Evolutionary conservation across 2,329 filamentous ascomycete genomes (phyloP), one percentile per base, ranked within the genome.

Genomic region (Exophiala alcalophila): DNA sequence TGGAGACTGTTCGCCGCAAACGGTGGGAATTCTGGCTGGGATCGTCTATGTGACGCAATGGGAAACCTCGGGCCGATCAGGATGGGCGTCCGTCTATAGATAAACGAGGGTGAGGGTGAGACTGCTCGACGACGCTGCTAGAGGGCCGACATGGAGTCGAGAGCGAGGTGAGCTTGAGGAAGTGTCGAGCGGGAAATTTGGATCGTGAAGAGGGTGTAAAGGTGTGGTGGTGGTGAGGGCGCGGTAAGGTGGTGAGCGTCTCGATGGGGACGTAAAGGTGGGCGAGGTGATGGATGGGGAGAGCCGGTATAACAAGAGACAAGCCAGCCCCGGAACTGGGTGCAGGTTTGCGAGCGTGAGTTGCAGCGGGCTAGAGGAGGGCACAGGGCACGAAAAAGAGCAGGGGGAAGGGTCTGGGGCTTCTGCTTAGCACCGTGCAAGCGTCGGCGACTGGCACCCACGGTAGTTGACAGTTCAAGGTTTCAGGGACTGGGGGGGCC

Each of bases 21-120:
- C 36, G 44, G 30, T 38, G 38, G 40, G 34, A 28, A 29, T 28
- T 21, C 27, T 36, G 36, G 33, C 28, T 36, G 33, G 40, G 37
- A 34, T 49, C 45, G 49, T 27, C 44, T 43, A n/a, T 45, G 49
- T 52, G 49, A 52, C 49, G 49, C 49, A 51, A 48, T 52, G 23
- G 31, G 29, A 35, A 30, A 23, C 35, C 25, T 46, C 45, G 49
- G 45, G 26, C 38, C 49, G 49, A 46, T 40, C 34, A 31, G 41
- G 10, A 24, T 26, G 31, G 43, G 40, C 32, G 40, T 41, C 37
- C n/a, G n/a, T n/a, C n/a, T n/a, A n/a, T n/a, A n/a, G n/a, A n/a
- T n/a, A n/a, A n/a, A n/a, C n/a, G n/a, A n/a, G 25, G 21, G 24
- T 25, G 21, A 33, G 23, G 24, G 20, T 12, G 25, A 26, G 11